phyloP scores from a whole-genome alignment of 2,329 filamentous ascomycete genomes.

The Gnomoniopsis smithogilvyi region DNA sequence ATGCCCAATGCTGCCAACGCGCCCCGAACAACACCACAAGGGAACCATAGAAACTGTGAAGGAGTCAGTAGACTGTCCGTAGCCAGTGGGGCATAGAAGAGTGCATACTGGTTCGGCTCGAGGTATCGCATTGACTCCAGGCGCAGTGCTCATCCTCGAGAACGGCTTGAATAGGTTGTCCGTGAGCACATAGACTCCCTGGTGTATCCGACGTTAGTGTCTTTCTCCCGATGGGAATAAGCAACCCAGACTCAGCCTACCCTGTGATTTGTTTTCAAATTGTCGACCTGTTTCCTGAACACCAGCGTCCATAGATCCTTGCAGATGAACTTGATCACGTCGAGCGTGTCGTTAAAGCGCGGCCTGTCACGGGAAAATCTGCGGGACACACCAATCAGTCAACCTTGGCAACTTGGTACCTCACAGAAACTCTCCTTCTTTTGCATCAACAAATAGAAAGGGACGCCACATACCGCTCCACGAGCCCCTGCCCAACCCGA shows the following conservation, averaged over 20 bases:
- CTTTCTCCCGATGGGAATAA: neutral
- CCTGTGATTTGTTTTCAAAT: conserved; percentile 95
- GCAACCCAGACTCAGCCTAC: conserved; percentile 40
- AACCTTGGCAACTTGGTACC: neutral
- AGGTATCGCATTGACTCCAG: conserved; percentile 67
- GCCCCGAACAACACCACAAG: conserved; percentile 87
- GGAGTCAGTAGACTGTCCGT: neutral
- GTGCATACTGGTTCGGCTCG: conserved; percentile 73
- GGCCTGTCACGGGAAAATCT: conserved; percentile 82
- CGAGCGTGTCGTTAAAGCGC: conserved; percentile 86
- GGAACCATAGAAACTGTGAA: conserved; percentile 84
- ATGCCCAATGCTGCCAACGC: conserved; percentile 92
- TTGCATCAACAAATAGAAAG: neutral
- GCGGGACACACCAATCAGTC: neutral
- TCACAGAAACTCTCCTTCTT: neutral
- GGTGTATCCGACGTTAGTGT: conserved; percentile 13
- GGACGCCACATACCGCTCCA: conserved; percentile 66
- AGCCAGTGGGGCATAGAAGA: neutral
- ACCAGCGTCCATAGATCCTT: conserved; percentile 96
- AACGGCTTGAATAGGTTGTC: conserved; percentile 91
- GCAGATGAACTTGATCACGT: conserved; percentile 97
- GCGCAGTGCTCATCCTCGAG: conserved; percentile 81
- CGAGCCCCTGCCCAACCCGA: conserved; percentile 85
- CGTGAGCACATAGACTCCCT: conserved; percentile 94
- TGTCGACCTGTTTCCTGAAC: conserved; percentile 97